A percentile compares a stretch with the other conserved stretches of the same genome.
Evolutionary conservation across 1,284 basidiomycete species (phyloP).

Genomic region (Taiwanofungus camphoratus): DNA sequence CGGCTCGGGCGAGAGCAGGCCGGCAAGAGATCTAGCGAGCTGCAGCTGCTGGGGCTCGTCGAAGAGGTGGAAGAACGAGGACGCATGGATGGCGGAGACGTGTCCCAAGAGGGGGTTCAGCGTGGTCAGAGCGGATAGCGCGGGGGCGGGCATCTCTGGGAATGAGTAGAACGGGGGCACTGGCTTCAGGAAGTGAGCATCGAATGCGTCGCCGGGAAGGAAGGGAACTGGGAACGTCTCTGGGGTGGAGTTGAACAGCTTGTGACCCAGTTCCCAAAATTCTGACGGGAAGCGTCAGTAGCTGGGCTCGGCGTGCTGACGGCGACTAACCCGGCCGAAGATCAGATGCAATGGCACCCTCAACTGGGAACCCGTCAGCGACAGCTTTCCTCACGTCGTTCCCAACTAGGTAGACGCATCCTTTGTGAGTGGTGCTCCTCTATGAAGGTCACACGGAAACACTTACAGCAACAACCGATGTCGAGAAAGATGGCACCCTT

Average conservation of each 20-base stretch:
- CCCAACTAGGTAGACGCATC: constrained; percentile 27
- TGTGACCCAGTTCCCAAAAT: constrained; percentile 28
- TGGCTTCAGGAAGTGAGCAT: constrained; percentile 27
- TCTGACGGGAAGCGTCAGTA: constrained; percentile 15
- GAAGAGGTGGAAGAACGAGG: constrained; percentile 42
- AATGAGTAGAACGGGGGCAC: constrained; percentile 21
- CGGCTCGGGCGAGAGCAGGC: constrained; percentile 28
- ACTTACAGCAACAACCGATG: constrained; percentile 42
- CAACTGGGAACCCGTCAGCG: constrained; percentile 29
- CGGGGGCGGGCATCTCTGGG: constrained; percentile 22
- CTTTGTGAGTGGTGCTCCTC: no score
- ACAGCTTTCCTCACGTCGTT: constrained; percentile 35
- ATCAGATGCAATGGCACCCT: constrained; percentile 28
- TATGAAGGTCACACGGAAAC: background rate
- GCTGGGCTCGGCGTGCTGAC: constrained; percentile 22
- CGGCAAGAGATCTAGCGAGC: constrained; percentile 30
- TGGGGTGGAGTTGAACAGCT: constrained; percentile 25
- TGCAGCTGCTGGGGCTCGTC: constrained; percentile 31
- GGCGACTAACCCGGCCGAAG: constrained; percentile 25
- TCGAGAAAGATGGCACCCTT: constrained; percentile 38
- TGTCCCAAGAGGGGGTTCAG: constrained; percentile 32
- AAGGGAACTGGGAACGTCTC: constrained; percentile 38
- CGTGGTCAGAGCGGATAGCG: constrained; percentile 27
- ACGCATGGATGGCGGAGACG: constrained; percentile 36
- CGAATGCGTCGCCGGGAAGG: constrained; percentile 38